Base-by-base conservation (phyloP, 495 filamentous ascomycete species). In the Talaromyces borbonicus region DNA sequence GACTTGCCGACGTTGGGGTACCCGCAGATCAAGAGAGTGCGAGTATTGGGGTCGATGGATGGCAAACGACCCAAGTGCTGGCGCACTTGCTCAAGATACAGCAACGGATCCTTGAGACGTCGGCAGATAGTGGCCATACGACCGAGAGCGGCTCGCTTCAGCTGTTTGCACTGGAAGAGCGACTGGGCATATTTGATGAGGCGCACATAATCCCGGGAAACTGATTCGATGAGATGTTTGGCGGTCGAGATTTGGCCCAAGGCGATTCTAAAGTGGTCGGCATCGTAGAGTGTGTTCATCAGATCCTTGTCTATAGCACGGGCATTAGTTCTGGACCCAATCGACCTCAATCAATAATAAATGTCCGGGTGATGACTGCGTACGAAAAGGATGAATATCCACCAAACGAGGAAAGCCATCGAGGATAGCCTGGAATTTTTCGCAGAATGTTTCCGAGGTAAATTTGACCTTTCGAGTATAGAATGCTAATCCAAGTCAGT, bases 1-100 rank as follows among this genome's bases (percentile, higher is more conserved):
- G 87, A 93, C 70, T 98, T 98, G 58, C 92, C 92, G 53, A 95
- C 90, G 57, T 97, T 98, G 47, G 93, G 92, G 63, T 96, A 97
- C 37, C 93, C 92, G 59, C 89, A 94, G 50, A 98, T 95, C 51
- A 97, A 68, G 23, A 98, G 77, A 1, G 93, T 98, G 31, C 92
- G 75, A 9, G 92, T 96, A 54, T 90, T 97, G 24, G 92, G 92
- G 59, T 98, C 93, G 56, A 98, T 97, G 4, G 89, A 80, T n/a
- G 92, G 92, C 42, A 98, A 78, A 78, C 92, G 88, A 49, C 88
- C 90, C 56, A 98, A 75, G 79, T 98, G 92, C 66, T 97, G 93
- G 36, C 92, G 81, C 53, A 98, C 92, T 68, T 97, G 90, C 68
- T 98, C 92, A 44, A 98, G 82, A 62, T 98, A 98, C 27, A 90